Evolutionary conservation across 1,284 basidiomycete species (phyloP).

Genomic region (Ganoderma lucidum): DNA sequence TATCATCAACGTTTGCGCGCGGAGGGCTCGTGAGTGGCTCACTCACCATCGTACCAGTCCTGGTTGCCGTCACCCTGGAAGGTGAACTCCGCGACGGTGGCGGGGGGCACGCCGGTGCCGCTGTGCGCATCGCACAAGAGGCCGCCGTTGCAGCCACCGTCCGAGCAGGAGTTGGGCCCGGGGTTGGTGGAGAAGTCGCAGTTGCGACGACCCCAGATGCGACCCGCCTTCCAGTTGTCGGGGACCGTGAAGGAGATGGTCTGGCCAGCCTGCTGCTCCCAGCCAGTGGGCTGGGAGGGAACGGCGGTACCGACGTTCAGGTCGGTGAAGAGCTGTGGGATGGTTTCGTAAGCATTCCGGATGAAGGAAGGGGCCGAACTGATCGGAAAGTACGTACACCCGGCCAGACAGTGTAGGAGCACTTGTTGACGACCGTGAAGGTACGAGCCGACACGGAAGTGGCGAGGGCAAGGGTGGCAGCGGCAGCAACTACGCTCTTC

Average conservation of each 20-base stretch:
- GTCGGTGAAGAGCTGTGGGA: constrained; percentile 42
- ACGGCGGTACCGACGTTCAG: constrained; percentile 40
- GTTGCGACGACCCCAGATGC: constrained; percentile 53
- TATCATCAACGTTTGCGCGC: not conserved
- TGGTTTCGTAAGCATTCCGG: not conserved
- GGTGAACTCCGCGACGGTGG: constrained; percentile 54
- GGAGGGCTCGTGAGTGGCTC: not conserved
- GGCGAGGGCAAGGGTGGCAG: constrained; percentile 16
- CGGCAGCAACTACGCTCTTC: constrained; percentile 16
- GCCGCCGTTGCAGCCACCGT: constrained; percentile 57
- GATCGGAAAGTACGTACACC: constrained; percentile 13
- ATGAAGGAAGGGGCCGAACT: too few species aligned
- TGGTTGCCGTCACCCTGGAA: constrained; percentile 38
- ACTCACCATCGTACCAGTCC: constrained; percentile 52
- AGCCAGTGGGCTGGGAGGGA: constrained; percentile 43
- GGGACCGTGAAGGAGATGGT: constrained; percentile 45
- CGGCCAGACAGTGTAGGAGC: constrained; percentile 33
- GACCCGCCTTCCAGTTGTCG: constrained; percentile 48
- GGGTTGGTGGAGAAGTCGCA: constrained; percentile 52
- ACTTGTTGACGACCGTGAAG: constrained; percentile 34
- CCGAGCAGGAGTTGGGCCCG: constrained; percentile 50
- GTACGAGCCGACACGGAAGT: constrained; percentile 21
- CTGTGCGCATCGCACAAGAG: constrained; percentile 49
- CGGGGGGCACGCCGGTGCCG: constrained; percentile 54
- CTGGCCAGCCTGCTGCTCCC: constrained; percentile 44